Conservation (phyloP, 768 basidiomycete species). For the Trametes coccinea region DNA sequence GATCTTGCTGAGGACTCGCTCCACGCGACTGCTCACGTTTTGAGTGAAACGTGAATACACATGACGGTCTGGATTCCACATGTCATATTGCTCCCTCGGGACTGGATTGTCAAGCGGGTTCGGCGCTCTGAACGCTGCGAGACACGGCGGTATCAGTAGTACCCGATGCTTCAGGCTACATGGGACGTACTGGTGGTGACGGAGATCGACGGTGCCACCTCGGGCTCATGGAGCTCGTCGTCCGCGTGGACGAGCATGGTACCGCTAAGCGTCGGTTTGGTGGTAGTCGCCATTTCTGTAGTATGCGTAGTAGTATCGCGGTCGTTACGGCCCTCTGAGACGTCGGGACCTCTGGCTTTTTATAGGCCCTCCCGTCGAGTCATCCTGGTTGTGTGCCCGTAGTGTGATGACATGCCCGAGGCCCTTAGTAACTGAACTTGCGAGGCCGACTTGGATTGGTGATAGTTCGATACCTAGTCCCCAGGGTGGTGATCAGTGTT, state of each 20-base stretch:
- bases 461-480: too few relatives aligned
- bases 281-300: too few relatives aligned
- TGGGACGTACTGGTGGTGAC: slow-evolving; percentile 64
- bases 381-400: too few relatives aligned
- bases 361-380: too few relatives aligned
- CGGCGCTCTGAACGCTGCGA: slow-evolving; percentile 50
- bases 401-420: too few relatives aligned
- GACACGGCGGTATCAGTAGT: background rate
- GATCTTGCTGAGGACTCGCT: slow-evolving; percentile 72
- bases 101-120: slow-evolving; percentile 20
- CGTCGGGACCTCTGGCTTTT: too few relatives aligned
- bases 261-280: slow-evolving; percentile 31
- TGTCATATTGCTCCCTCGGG: slow-evolving; percentile 34
- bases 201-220: slow-evolving; percentile 73
- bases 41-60: slow-evolving; percentile 80
- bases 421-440: too few relatives aligned
- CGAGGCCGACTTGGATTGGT: too few relatives aligned
- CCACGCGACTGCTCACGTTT: slow-evolving; percentile 59
- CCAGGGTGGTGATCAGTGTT: too few relatives aligned
- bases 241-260: slow-evolving; percentile 53
- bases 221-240: slow-evolving; percentile 34
- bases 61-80: slow-evolving; percentile 54
- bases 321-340: too few relatives aligned
- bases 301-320: too few relatives aligned
- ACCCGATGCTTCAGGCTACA: background rate